Evolutionary conservation across 1,284 basidiomycete species (phyloP).

Genomic region (Puccinia triticina): DNA sequence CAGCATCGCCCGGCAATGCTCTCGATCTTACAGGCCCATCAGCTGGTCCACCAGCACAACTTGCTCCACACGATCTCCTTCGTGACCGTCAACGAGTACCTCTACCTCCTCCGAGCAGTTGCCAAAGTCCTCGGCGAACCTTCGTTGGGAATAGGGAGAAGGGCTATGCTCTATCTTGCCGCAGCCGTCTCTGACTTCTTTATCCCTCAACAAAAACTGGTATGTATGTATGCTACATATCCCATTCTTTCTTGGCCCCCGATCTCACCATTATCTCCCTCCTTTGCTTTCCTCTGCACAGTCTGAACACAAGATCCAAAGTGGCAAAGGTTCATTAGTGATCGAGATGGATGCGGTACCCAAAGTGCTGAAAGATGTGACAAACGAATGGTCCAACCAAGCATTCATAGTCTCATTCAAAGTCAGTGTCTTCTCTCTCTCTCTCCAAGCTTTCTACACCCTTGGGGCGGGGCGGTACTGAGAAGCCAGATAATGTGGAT

Average conservation of each 20-base stretch:
- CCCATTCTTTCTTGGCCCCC: background rate
- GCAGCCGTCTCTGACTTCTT: constrained; percentile 99
- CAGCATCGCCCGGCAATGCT: constrained; percentile 69
- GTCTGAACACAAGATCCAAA: constrained; percentile 98
- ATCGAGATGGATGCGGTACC: constrained; percentile 99
- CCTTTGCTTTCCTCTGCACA: constrained; percentile 58
- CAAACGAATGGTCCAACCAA: constrained; percentile 87
- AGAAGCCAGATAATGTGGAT: too few species aligned
- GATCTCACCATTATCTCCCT: background rate
- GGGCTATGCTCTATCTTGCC: constrained; percentile 90
- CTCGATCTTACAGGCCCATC: constrained; percentile 77
- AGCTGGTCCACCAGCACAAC: constrained; percentile 73
- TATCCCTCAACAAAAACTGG: constrained; percentile 84
- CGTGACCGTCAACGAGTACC: constrained; percentile 93
- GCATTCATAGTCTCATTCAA: constrained; percentile 97
- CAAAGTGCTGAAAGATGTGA: constrained; percentile 88
- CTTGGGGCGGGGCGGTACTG: too few species aligned
- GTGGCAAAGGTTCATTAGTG: constrained; percentile 73
- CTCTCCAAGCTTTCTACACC: too few species aligned
- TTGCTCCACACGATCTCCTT: constrained; percentile 84
- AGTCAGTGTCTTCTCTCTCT: constrained; percentile 63
- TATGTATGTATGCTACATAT: constrained; percentile 62
- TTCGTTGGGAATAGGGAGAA: constrained; percentile 65
- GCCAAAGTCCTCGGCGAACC: constrained; percentile 64
- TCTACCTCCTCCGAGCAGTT: constrained; percentile 84